These are phyloP conservation scores for Ceratocystis cacaofunesta DNA, from an alignment of 2,329 filamentous ascomycete genomes.

Conservation along the genomic window DNA sequence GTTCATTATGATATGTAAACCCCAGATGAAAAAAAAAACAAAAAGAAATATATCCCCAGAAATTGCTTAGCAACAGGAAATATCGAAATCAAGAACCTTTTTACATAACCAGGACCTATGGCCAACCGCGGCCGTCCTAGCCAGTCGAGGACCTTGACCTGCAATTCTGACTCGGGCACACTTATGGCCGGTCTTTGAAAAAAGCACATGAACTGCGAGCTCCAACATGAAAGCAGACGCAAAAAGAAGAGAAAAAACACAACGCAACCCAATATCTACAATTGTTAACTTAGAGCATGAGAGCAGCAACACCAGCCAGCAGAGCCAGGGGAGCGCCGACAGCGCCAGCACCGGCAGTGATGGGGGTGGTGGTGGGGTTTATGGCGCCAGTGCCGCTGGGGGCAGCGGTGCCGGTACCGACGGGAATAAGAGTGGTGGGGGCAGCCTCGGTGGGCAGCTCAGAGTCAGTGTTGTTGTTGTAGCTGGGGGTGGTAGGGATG, in stretches of 20 bases:
- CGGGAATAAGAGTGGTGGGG: conserved; percentile 21
- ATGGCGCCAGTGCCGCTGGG: conserved; percentile 19
- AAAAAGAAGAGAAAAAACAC: conserved; percentile 1
- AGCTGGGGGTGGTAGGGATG: conserved; percentile 12
- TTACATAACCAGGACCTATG: background rate
- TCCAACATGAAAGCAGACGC: background rate
- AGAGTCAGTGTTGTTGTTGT: conserved; percentile 15
- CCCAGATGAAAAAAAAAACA: background rate
- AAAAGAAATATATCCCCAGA: background rate
- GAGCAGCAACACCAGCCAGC: conserved; percentile 11
- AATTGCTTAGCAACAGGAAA: background rate
- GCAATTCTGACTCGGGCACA: background rate
- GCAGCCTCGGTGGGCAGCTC: conserved; percentile 21
- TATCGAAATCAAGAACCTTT: background rate
- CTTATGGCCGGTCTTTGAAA: background rate
- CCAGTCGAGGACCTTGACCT: background rate
- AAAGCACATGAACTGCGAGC: background rate
- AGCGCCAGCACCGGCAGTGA: conserved; percentile 16
- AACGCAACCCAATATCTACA: conserved; percentile 4
- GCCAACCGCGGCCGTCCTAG: background rate
- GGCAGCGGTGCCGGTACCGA: conserved; percentile 19
- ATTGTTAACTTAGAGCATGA: conserved; percentile 12
- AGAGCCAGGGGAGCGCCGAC: conserved; percentile 14
- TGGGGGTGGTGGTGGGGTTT: conserved; percentile 18
- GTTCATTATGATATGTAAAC: conserved; percentile 2